Base-by-base conservation (phyloP, 768 basidiomycete genomes). In the Candolleomyces aberdarensis region DNA sequence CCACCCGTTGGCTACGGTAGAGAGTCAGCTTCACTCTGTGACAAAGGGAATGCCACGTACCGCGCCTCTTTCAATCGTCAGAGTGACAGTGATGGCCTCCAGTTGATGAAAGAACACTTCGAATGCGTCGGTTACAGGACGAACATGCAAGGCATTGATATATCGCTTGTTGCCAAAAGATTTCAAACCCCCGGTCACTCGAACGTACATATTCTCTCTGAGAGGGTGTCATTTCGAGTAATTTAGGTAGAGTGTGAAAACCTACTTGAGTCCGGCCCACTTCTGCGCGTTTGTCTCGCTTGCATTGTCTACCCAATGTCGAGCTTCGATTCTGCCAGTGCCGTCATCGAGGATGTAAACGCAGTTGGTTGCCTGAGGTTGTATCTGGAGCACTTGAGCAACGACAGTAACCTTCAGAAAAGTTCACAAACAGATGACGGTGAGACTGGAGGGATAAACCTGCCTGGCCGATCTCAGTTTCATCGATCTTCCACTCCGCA, bases 321-420 rank as follows among this genome's bases (percentile, higher is more conserved):
- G 85, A 22, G 86, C 88, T 67, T 92, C 90, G 19, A 91, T 83
- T 47, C 75, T 75, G 20, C 89, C 94, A 2, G 92, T 91, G 13
- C 95, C 94, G 71, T 99, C 96, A 61, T 95, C 91, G 5, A 99
- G 76, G 60, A 77, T 73, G 69, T 93, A 94, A 40, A 87, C 84
- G 59, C 83, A 84, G 66, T 96, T 94, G 2, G 96, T 98, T 3
- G 91, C 80, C 62, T 90, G 88, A 8, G 76, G 75, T 61, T 87
- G 80, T 31, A 92, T 78, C 17, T 85, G 83, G 10, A 85, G 76
- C 3, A 97, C 86, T 66, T 89, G 84, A 5, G 64, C 70, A 57
- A 73, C 71, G 46, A 73, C 47, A 2, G 69, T 69, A 6, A 69
- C 69, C 71, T 74, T 20, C 44, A 43, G 41, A 32, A 39, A 13